Percentiles rank a stretch among this genome's conserved stretches.
phyloP scores from a whole-genome alignment of 2,329 filamentous ascomycete genomes.

The Lasiodiplodia hormozganensis region DNA sequence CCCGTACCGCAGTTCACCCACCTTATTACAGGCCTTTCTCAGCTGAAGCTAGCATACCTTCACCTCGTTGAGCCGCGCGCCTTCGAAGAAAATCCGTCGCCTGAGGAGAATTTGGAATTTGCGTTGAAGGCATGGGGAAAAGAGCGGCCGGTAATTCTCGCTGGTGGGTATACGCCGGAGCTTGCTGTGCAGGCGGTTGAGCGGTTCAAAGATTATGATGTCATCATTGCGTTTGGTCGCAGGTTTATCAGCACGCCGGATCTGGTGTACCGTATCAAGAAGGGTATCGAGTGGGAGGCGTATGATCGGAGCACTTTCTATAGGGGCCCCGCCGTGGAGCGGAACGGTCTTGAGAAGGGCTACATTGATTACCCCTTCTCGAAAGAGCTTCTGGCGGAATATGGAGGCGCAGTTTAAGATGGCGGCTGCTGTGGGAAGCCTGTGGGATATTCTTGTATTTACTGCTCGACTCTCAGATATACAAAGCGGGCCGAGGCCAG shows the following conservation, averaged over 20 bases:
- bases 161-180: slow-evolving; percentile 51
- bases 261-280: slow-evolving; percentile 53
- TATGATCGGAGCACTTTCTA: slow-evolving; percentile 58
- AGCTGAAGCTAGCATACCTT: slow-evolving; percentile 64
- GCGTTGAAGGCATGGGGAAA: slow-evolving; percentile 36
- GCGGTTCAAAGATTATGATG: slow-evolving; percentile 50
- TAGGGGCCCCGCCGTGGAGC: slow-evolving; percentile 36
- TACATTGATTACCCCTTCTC: slow-evolving; percentile 53
- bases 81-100: slow-evolving; percentile 36
- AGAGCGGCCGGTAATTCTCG: slow-evolving; percentile 44
- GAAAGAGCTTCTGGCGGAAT: slow-evolving; percentile 37
- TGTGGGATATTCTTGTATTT: too few relatives aligned
- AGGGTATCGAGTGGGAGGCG: slow-evolving; percentile 50
- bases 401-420: background rate
- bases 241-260: slow-evolving; percentile 59
- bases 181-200: slow-evolving; percentile 46
- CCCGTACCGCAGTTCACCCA: slow-evolving; percentile 69
- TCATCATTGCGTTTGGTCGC: slow-evolving; percentile 56
- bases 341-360: slow-evolving; percentile 34
- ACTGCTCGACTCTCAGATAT: too few relatives aligned
- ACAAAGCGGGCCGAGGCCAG: too few relatives aligned
- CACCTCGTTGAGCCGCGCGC: slow-evolving; percentile 66
- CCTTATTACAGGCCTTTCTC: slow-evolving; percentile 58
- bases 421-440: background rate
- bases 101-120: slow-evolving; percentile 36